Base-by-base conservation (phyloP, 306 rosid species). In the Alnus rubra region DNA sequence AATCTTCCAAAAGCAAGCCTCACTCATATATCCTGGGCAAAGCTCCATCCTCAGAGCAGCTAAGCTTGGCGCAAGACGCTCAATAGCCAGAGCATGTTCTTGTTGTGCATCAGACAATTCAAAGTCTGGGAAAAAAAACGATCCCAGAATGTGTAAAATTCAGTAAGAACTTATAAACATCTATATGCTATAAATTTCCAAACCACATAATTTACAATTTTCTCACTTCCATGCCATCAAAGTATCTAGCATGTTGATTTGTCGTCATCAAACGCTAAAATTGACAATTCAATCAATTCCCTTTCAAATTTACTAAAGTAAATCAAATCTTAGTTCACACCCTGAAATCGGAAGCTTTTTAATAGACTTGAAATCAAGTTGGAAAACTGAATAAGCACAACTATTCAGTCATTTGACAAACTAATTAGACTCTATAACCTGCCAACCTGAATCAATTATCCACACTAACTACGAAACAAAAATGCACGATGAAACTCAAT, bases 41-140 rank as follows among this genome's bases (percentile, higher is more conserved):
- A 93, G 88, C 53, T 93, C 98, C 75, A 93, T 88, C 82, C 98
- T 86, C 52, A 93, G 92, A 76, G 97, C 92, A 84, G 97, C 87
- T 79, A 93, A 80, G 18, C 88, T 82, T 3, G 98, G 93, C 8
- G 89, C 90, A 78, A 93, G 72, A 79, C 79, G 94, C 59, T 93
- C 98, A 81, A 93, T 89, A 76, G 97, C 97, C 33, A 93, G 71
- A 67, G 98, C 97, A 59, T 93, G 98, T 71, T 93, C 98, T 81
- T 91, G 98, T 83, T 93, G 98, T 15, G 87, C 82, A 84, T 88
- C 97, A 58, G 97, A 88, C 88, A 93, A 82, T n/a, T 93, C 94
- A 75, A 91, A 93, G 63, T 89, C 98, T 93, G 79, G 56, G 72
- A 13, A 52, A 49, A 45, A 16, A 69, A 56, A 53, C 45, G 16